Percentiles rank a stretch among this genome's conserved stretches.
These are phyloP conservation scores for Phragmites australis DNA, from an alignment of 176 grass and related monocot species.

Conservation along the genomic window DNA sequence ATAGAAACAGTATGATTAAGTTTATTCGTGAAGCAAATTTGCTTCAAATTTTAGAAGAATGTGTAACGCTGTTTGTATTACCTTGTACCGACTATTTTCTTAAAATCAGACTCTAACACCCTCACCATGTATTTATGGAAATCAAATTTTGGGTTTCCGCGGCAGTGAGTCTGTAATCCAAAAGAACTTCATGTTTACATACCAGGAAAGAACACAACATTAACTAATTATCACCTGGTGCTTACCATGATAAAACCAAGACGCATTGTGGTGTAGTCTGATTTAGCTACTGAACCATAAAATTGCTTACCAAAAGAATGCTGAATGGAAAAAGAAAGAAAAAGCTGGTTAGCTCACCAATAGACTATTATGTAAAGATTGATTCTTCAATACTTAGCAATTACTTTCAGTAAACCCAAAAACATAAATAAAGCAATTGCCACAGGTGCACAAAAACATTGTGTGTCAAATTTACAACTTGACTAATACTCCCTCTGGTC, in stretches of 20 bases:
- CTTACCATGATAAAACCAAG: slow-evolving; percentile 93
- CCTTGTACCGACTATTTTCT: slow-evolving; percentile 98
- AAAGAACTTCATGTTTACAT: slow-evolving; percentile 7
- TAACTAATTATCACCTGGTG: slow-evolving; percentile 14
- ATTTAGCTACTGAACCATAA: slow-evolving; percentile 62
- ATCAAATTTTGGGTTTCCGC: slow-evolving; percentile 72
- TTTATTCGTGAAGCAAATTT: neutral
- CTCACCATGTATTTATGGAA: slow-evolving; percentile 95
- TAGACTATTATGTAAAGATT: neutral
- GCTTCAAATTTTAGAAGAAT: slow-evolving; percentile 17
- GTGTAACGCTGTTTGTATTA: slow-evolving; percentile 18
- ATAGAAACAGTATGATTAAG: neutral
- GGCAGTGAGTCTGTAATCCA: slow-evolving; percentile 71
- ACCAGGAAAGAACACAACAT: neutral
- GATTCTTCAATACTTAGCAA: neutral
- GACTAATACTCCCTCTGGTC: no score
- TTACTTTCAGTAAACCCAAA: neutral
- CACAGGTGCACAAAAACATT: neutral
- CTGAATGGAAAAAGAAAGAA: slow-evolving; percentile 52
- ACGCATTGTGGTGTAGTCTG: slow-evolving; percentile 80
- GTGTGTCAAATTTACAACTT: neutral
- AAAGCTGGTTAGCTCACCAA: slow-evolving; percentile 20
- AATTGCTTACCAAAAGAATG: slow-evolving; percentile 91
- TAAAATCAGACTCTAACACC: slow-evolving; percentile 92
- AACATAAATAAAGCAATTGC: neutral